phyloP scores from a whole-genome alignment of 495 filamentous ascomycete species.

The Penicillium riverlandense region DNA sequence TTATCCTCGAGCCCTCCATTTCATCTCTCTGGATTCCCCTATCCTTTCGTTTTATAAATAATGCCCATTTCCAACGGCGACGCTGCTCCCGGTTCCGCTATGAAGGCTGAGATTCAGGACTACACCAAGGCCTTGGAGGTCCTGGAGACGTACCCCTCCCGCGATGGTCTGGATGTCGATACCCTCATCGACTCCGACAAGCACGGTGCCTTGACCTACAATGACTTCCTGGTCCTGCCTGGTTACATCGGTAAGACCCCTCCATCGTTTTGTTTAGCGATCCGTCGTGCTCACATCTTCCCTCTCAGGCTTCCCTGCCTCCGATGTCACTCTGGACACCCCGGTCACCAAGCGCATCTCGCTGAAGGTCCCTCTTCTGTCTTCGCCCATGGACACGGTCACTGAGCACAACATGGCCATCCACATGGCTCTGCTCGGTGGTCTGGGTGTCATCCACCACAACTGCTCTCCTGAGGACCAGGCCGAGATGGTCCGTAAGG shows the following conservation, averaged over 20 bases:
- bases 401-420: constrained; percentile 99
- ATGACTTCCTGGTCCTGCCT: constrained; percentile 63
- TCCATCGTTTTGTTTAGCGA: constrained; percentile 5
- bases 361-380: constrained; percentile 89
- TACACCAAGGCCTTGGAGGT: constrained; percentile 67
- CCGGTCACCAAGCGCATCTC: constrained; percentile 89
- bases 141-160: constrained; percentile 60
- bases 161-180: constrained; percentile 79
- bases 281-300: constrained; percentile 29
- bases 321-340: constrained; percentile 80
- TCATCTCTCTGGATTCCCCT: constrained; percentile 6
- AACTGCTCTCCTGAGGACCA: constrained; percentile 94
- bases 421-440: constrained; percentile 94
- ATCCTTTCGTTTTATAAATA: constrained; percentile 26
- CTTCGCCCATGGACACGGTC: constrained; percentile 99
- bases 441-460: constrained; percentile 96
- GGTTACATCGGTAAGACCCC: constrained; percentile 54
- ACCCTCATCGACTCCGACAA: constrained; percentile 79
- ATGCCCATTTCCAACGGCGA: constrained; percentile 71
- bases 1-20: constrained; percentile 14
- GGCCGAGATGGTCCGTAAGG: constrained; percentile 98
- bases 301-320: constrained; percentile 71
- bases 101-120: constrained; percentile 46
- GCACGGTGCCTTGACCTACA: constrained; percentile 85
- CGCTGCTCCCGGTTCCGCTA: constrained; percentile 29